phyloP scores from a whole-genome alignment of 306 rosid species.

The Quercus parvula region DNA sequence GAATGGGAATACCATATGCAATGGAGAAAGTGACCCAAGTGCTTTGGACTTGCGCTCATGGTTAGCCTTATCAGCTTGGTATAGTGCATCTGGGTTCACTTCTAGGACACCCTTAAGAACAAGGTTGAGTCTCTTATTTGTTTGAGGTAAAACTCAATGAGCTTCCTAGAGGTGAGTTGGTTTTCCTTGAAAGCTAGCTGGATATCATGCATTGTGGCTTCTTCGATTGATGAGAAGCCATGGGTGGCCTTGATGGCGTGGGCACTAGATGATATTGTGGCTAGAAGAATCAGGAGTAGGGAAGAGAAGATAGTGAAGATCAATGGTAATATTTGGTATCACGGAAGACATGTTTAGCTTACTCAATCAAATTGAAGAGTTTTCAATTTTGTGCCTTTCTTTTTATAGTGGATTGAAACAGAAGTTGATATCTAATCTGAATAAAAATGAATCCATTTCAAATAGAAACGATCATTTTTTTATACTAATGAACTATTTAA shows the following conservation, averaged over 20 bases:
- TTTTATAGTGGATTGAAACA: no score
- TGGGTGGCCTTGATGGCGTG: background rate
- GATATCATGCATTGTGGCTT: slow-evolving; percentile 43
- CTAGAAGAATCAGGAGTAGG: slow-evolving; percentile 23
- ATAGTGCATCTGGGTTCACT: slow-evolving; percentile 45
- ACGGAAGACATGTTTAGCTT: background rate
- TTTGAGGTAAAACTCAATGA: slow-evolving; percentile 21
- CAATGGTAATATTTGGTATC: slow-evolving; percentile 7
- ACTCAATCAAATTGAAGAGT: no score
- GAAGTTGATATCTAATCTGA: no score
- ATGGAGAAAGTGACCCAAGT: background rate
- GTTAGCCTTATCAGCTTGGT: slow-evolving; percentile 46
- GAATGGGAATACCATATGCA: slow-evolving; percentile 59
- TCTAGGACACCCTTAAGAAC: slow-evolving; percentile 35
- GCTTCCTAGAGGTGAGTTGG: slow-evolving; percentile 30
- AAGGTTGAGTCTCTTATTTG: background rate
- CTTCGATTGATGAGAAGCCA: slow-evolving; percentile 13
- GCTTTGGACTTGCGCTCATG: background rate
- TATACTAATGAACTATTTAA: no score
- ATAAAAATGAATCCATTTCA: no score
- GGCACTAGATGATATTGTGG: background rate
- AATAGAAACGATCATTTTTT: no score
- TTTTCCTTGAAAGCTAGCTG: slow-evolving; percentile 40
- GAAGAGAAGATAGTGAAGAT: slow-evolving; percentile 8
- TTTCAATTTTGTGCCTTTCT: no score